Base-by-base conservation (phyloP, 2,329 filamentous ascomycete species). In the Atkinsonella texensis region DNA sequence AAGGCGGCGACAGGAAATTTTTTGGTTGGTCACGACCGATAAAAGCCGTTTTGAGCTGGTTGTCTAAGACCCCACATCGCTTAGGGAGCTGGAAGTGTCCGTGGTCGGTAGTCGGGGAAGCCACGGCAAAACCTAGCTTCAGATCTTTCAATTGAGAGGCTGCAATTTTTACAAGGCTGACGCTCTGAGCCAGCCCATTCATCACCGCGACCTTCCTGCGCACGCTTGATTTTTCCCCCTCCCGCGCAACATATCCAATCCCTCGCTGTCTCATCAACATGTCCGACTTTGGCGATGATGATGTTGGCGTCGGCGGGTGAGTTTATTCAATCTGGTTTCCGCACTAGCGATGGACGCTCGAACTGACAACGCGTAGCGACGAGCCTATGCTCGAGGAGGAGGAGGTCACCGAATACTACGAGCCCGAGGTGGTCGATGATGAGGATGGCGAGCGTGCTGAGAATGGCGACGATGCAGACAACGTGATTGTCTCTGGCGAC, bases 211-310 rank as follows among this genome's bases (percentile, higher is more conserved):
- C 20, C 28, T 17, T 15, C 12, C 32, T 32, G 35, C 47, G 15
- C 47, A 31, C 46, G 42, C n/a, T 48, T 47, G 48, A 4, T 12
- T 39, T 43, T 31, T 23, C 18, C 28, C 32, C 4, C 7, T 17
- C 12, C 44, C 23, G 40, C 38, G 28, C 46, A 28, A 46, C 9
- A 17, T 18, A 51, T 15, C 18, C 12, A 41, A 15, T 20, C 13
- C 3, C 4, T 31, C 10, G 15, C 42, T 39, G 23, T 48, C 11
- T 31, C 20, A 13, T 42, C 53, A 70, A 53, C 18, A 88, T 89
- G 85, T 89, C 84, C 69, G 84, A 87, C 70, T 83, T 83, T 70
- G 84, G 81, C 60, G 80, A 84, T 62, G 79, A 84, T 59, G 80
- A 81, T 62, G 74, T 72, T 58, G 78, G 74, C 59, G 77, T 74